Conservation (phyloP, 1,139 yeast species). For the Geotrichum aggregatum region DNA sequence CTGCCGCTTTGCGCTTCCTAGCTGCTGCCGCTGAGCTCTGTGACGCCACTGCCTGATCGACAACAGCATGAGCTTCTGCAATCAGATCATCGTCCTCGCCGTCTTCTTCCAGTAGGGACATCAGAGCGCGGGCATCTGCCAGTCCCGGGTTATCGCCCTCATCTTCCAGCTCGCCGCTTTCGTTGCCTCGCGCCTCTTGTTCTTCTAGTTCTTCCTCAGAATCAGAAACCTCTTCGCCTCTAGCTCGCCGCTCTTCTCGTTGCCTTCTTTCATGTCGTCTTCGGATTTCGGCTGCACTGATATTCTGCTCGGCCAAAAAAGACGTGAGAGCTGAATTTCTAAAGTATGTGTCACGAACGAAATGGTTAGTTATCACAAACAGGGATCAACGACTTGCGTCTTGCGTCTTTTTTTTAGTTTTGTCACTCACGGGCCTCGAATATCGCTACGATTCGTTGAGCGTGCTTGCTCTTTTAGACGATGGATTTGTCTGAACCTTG, state of each 20-base stretch:
- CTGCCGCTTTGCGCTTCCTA: background rate
- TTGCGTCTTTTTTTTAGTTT: too few relatives aligned
- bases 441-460: conserved; percentile 11
- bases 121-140: conserved; percentile 12
- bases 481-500: conserved; percentile 16
- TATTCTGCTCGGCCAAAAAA: conserved; percentile 59
- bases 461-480: conserved; percentile 12
- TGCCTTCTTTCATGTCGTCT: conserved; percentile 48
- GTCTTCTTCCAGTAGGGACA: conserved; percentile 5
- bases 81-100: conserved; percentile 20
- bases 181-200: conserved; percentile 20
- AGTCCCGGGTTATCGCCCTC: conserved; percentile 18
- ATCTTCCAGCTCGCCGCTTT: conserved; percentile 22
- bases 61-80: conserved; percentile 16
- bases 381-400: too few relatives aligned
- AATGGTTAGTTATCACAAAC: too few relatives aligned
- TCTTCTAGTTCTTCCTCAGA: conserved; percentile 26
- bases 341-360: too few relatives aligned
- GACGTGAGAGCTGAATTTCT: conserved; percentile 44
- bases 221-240: background rate
- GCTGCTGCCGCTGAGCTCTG: background rate
- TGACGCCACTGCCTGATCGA: conserved; percentile 8
- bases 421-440: conserved; percentile 33
- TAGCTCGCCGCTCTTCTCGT: conserved; percentile 26
- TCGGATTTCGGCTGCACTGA: conserved; percentile 58